Evolutionary conservation across 495 filamentous ascomycete genomes (phyloP).

Genomic region (Penicillium daleae): DNA sequence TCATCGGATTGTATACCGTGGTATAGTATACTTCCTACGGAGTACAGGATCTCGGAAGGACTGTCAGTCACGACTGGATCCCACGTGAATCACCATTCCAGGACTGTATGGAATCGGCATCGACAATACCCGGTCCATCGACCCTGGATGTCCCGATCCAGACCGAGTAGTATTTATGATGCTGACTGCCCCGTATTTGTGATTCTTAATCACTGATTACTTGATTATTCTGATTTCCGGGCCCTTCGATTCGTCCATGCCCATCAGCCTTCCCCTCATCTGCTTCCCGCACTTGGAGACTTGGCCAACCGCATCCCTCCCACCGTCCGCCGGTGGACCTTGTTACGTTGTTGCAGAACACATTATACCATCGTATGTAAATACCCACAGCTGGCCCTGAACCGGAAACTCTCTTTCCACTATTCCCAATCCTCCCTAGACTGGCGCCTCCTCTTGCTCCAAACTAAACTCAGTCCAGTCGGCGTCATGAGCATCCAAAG

Average conservation of each 20-base stretch:
- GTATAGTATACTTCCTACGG: no score
- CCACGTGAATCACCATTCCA: no score
- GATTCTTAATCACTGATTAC: no score
- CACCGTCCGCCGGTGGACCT: neutral
- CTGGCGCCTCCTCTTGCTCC: neutral
- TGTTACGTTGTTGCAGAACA: no score
- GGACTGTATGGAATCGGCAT: no score
- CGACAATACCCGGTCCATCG: no score
- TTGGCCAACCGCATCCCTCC: neutral
- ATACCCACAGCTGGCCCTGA: constrained; percentile 1
- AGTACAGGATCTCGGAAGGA: no score
- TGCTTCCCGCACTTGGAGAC: neutral
- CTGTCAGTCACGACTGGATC: no score
- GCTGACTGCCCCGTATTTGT: no score
- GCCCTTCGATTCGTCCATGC: neutral
- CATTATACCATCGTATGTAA: no score
- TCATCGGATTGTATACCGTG: no score
- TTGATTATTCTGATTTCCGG: neutral
- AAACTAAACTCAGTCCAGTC: neutral
- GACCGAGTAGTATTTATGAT: neutral
- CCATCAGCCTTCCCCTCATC: neutral
- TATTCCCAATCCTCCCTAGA: neutral
- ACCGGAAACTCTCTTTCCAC: neutral
- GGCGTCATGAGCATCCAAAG: constrained; percentile 4
- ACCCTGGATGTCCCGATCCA: neutral